Evolutionary conservation across 345 rosid genomes (phyloP).

Genomic region (Noccaea bulbosa): DNA sequence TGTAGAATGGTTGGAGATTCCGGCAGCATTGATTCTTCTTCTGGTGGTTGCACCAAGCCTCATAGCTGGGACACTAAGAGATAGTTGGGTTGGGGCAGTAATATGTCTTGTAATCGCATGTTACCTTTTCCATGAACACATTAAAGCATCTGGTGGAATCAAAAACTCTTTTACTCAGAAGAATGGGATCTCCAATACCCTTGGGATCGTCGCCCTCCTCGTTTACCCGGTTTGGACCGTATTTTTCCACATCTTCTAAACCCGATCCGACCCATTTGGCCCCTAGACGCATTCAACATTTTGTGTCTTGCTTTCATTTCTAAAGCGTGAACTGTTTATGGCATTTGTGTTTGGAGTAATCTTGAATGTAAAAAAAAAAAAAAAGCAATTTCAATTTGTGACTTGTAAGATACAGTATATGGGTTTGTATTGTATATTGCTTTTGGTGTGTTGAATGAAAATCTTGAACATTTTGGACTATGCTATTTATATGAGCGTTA

Average conservation of each 20-base stretch:
- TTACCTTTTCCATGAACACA: constrained; percentile 88
- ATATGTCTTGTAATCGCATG: constrained; percentile 82
- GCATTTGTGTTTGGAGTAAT: constrained; percentile 3
- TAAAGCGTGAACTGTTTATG: constrained; percentile 20
- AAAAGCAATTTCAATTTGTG: constrained; percentile 12
- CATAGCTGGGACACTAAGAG: constrained; percentile 60
- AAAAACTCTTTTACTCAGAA: constrained; percentile 70
- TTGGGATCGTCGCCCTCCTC: constrained; percentile 75
- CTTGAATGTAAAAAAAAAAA: background rate
- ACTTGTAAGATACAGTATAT: constrained; percentile 19
- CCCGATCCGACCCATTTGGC: constrained; percentile 1
- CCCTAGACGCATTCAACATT: background rate
- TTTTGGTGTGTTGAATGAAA: constrained; percentile 4
- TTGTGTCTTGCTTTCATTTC: constrained; percentile 11
- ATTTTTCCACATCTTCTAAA: constrained; percentile 58
- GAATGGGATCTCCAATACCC: constrained; percentile 78
- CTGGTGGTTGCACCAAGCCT: constrained; percentile 70
- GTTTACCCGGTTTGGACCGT: constrained; percentile 86
- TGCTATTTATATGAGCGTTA: background rate
- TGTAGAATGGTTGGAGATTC: constrained; percentile 83
- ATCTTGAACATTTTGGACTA: background rate
- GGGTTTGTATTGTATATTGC: background rate
- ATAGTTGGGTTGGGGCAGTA: constrained; percentile 60
- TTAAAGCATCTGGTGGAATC: constrained; percentile 92
- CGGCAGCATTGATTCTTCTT: constrained; percentile 70